phyloP scores from a whole-genome alignment of 2,329 filamentous ascomycete genomes.

The Colletotrichum sublineola region DNA sequence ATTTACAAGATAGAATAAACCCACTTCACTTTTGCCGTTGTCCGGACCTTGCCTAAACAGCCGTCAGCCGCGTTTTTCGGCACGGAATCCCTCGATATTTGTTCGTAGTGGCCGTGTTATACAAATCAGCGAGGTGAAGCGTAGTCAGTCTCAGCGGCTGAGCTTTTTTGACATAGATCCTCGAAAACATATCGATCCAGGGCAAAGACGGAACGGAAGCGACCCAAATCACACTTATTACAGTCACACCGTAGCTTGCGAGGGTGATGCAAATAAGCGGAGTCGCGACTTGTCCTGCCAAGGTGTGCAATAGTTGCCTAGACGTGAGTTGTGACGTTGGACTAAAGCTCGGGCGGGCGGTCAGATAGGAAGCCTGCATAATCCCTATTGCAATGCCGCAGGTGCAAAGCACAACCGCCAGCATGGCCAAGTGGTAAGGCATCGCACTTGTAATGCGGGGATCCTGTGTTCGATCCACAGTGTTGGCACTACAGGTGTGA shows the following conservation, averaged over 20 bases:
- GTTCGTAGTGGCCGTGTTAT: not conserved
- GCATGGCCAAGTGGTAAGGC: slow-evolving; percentile 53
- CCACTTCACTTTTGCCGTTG: not conserved
- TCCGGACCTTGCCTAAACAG: not conserved
- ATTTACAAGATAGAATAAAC: not conserved
- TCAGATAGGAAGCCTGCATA: not conserved
- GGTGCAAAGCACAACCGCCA: slow-evolving; percentile 41
- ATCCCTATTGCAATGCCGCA: not conserved
- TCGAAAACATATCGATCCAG: not conserved
- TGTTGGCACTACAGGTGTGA: slow-evolving; percentile 45
- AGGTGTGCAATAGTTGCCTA: not conserved
- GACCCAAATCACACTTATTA: not conserved
- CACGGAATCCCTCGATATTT: not conserved
- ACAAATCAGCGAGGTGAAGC: not conserved
- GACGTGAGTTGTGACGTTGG: not conserved
- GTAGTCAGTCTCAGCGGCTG: not conserved
- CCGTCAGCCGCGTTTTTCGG: not conserved
- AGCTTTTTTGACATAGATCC: not conserved
- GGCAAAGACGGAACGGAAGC: not conserved
- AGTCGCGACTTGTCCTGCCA: not conserved
- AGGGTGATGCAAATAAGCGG: no score
- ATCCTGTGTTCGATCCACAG: slow-evolving; percentile 52
- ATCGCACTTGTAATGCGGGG: slow-evolving; percentile 54
- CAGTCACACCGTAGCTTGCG: not conserved
- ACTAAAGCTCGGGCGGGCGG: not conserved